These are phyloP conservation scores for Rhododendron williamsianum DNA, from an alignment of 148 eudicot species.

Conservation along the genomic window DNA sequence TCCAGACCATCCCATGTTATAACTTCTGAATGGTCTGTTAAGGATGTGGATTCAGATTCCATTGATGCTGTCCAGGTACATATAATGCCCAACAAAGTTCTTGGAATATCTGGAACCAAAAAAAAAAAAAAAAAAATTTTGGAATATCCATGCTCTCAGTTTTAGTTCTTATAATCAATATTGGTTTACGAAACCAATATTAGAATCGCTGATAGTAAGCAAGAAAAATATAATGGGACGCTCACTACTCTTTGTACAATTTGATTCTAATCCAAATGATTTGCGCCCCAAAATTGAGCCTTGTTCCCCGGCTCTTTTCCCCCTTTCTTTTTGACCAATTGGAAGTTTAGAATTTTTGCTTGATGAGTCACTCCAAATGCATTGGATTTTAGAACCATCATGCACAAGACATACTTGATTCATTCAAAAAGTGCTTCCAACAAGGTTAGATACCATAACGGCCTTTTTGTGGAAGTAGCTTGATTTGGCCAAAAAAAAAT, in stretches of 20 bases:
- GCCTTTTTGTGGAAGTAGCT: background rate
- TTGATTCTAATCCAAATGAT: background rate
- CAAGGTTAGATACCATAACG: background rate
- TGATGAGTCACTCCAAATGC: background rate
- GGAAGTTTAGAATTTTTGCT: background rate
- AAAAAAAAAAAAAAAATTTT: no score
- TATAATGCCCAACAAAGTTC: background rate
- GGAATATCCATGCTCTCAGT: background rate
- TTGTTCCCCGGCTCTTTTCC: background rate
- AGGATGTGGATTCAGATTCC: constrained; percentile 77
- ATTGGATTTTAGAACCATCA: background rate
- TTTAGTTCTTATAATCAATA: background rate
- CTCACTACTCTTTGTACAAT: background rate
- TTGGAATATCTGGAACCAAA: background rate
- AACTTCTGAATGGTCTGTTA: constrained; percentile 62
- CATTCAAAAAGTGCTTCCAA: background rate
- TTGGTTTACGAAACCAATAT: background rate
- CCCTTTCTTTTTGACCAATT: background rate
- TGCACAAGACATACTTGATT: background rate
- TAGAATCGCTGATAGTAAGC: background rate
- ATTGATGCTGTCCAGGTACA: constrained; percentile 90
- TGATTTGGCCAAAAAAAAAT: background rate
- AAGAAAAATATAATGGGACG: background rate
- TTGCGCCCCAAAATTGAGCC: background rate
- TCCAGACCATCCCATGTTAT: constrained; percentile 27